Base-by-base conservation (phyloP, 1,139 yeast species). In the Scheffersomyces parashehatae region DNA sequence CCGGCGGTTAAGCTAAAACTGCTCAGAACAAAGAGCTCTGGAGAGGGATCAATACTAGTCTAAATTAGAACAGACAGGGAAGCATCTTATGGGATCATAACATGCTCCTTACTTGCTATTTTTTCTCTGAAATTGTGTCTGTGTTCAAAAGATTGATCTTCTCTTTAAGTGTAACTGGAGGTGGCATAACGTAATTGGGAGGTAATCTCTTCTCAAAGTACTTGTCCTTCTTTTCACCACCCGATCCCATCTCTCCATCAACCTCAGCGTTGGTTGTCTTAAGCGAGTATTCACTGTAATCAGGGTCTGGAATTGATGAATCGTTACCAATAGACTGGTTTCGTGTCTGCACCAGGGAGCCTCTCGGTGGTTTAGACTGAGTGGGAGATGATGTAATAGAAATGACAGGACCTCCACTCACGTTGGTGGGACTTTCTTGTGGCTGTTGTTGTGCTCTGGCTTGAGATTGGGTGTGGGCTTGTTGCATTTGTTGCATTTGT, bases 251-350 rank as follows among this genome's bases (percentile, higher is more conserved):
- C 20, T 60, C 63, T 1, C 71, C 70, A 44, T 67, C 66, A 11
- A 59, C 45, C 38, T 62, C 67, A 2, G 72, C 71, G 34, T 58
- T 60, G 4, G 70, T 66, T n/a, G 70, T 64, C 32, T 52, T 54
- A n/a, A 63, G 49, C 0, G 70, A 65, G 2, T 40, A 46, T 41
- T 54, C 60, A 38, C 68, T 59, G 14, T 43, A 43, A 39, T 51
- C 52, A 16, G 36, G 41, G 10, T 43, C 46, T 16, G 41, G 42
- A 31, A 14, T 13, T 5, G 35, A 31, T 11, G 20, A 12, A 16
- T 12, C 24, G 10, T 29, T 29, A n/a, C 7, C 29, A 5, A 28
- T 16, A 15, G 35, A 34, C 10, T 26, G 40, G 29, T 10, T 24
- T 24, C 35, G 28, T 7, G 28, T 29, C 26, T 20, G 26, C 26